These are phyloP conservation scores for Craspedostauros australis DNA, from an alignment of 108 stramenopile species.

Conservation along the genomic window DNA sequence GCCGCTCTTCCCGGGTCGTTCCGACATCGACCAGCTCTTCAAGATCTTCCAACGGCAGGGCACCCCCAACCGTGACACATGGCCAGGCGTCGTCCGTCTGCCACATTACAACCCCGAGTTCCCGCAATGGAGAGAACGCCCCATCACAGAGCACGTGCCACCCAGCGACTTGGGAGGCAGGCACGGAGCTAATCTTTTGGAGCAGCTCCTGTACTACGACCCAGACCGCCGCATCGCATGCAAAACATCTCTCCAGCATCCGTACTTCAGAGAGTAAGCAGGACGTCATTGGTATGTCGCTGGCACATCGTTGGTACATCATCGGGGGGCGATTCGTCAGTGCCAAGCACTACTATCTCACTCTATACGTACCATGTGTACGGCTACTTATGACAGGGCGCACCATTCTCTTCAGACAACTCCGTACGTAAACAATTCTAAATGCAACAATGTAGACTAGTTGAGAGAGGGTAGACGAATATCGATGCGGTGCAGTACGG, in stretches of 20 bases:
- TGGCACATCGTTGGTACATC: too few relatives aligned
- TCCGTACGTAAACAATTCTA: too few relatives aligned
- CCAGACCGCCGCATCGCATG: slow-evolving; percentile 82
- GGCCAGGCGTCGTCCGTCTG: slow-evolving; percentile 85
- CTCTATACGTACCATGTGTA: too few relatives aligned
- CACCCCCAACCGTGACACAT: slow-evolving; percentile 84
- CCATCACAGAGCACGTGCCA: slow-evolving; percentile 80
- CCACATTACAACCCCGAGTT: slow-evolving; percentile 90
- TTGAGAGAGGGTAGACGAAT: too few relatives aligned
- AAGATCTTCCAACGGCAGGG: slow-evolving; percentile 87
- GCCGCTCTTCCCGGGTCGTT: slow-evolving; percentile 82
- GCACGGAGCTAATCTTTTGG: slow-evolving; percentile 69
- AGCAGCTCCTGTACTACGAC: slow-evolving; percentile 78
- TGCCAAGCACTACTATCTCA: too few relatives aligned
- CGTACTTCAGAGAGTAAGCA: slow-evolving; percentile 61
- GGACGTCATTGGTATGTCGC: too few relatives aligned
- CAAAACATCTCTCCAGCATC: slow-evolving; percentile 78
- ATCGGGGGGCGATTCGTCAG: too few relatives aligned
- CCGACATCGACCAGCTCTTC: slow-evolving; percentile 85
- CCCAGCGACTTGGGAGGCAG: slow-evolving; percentile 52
- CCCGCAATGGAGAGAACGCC: slow-evolving; percentile 80
- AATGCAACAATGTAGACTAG: too few relatives aligned
- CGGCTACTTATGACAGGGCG: too few relatives aligned
- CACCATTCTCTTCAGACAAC: too few relatives aligned
- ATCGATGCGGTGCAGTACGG: too few relatives aligned